Conservation (phyloP, 768 basidiomycete species). For the Hortiboletus campestris region DNA sequence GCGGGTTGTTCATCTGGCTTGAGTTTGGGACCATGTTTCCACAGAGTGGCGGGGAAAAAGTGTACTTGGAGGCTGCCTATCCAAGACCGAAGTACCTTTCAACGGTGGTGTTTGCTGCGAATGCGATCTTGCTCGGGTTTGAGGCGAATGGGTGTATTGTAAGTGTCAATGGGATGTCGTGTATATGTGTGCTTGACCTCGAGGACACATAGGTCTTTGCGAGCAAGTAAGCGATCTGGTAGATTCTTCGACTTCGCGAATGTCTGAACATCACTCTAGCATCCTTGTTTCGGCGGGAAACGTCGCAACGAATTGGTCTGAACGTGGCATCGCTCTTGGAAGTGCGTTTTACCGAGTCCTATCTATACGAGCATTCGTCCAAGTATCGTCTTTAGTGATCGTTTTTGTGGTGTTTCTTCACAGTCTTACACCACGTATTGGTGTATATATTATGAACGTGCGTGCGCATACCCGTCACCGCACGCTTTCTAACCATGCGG, state of each 20-base stretch:
- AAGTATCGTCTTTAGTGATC: constrained; percentile 37
- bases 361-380: not conserved
- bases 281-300: constrained; percentile 50
- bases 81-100: constrained; percentile 44
- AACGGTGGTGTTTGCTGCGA: constrained; percentile 47
- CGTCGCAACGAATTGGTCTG: constrained; percentile 44
- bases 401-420: constrained; percentile 50
- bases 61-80: constrained; percentile 58
- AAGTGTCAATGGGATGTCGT: constrained; percentile 13
- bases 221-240: constrained; percentile 25
- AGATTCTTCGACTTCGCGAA: not conserved
- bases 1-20: constrained; percentile 60
- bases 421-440: constrained; percentile 47
- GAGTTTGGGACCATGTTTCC: constrained; percentile 64
- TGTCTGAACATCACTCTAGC: constrained; percentile 25
- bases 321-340: constrained; percentile 58
- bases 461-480: constrained; percentile 20
- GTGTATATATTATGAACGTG: constrained; percentile 55
- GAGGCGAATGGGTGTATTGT: constrained; percentile 47
- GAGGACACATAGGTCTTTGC: constrained; percentile 26
- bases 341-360: constrained; percentile 30
- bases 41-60: constrained; percentile 60
- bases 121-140: constrained; percentile 46
- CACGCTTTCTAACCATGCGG: constrained; percentile 9
- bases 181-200: not conserved